Base-by-base conservation (phyloP, 441 rosid genomes). In the Bocquillonia castaneifolia region DNA sequence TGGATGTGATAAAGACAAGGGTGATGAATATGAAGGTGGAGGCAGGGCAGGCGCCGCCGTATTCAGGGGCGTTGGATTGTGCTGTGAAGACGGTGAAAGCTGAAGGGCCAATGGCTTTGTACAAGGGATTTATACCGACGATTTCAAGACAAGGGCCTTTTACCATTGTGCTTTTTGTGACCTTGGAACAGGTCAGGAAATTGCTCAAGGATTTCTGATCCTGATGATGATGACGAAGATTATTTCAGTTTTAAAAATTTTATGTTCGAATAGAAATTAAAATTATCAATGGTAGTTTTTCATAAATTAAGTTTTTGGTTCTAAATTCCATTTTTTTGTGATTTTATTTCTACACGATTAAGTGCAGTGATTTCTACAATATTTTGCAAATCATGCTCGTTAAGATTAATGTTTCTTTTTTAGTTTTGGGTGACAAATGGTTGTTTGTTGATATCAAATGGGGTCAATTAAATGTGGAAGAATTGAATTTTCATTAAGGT, bases 61-160 rank as follows among this genome's bases (percentile, higher is more conserved):
- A 84, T 17, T 14, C 63, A 9, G 94, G 87, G 5, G 82, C 94
- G 29, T 25, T 85, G 65, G 90, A 86, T 62, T 86, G 92, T 26
- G 83, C 75, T 18, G 6, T 85, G 67, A 86, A 85, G 77, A 85
- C 88, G 5, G 79, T 86, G 54, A 73, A 69, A 59, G 83, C 80
- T 3, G 95, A 85, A 73, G 95, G 90, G 42, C 83, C 85, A 0
- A 69, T 85, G 85, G 88, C 90, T 6, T 75, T 86, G 23, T 86
- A 89, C 7, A 85, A 84, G 32, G 95, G 95, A 6, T 79, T 89
- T 63, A 79, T 88, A 54, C 89, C 89, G 1, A 88, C 91, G 18
- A 79, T 83, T 37, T 83, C 89, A 0, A 78, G 91, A 64, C 91
- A 86, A 63, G 91, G 93, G 15, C 90, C 88, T 0, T 88, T 88